A percentile compares a stretch with the other conserved stretches of the same genome.
phyloP scores from a whole-genome alignment of 2,329 filamentous ascomycete species.

The Purpureocillium takamizusanense region DNA sequence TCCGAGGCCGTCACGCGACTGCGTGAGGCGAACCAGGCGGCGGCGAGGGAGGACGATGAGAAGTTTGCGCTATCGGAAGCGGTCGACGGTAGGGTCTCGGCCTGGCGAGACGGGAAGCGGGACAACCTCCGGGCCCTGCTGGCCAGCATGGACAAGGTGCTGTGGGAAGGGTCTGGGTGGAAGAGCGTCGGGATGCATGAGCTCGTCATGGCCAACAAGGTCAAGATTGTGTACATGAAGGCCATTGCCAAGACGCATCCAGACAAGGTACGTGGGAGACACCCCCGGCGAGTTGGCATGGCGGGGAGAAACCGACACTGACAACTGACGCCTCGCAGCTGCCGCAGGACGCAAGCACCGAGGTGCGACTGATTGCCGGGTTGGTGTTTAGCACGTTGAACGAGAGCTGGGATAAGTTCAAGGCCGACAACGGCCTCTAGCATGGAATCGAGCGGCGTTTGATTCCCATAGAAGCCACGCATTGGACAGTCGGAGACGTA shows the following conservation, averaged over 20 bases:
- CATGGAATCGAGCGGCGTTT: background rate
- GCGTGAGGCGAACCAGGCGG: constrained; percentile 74
- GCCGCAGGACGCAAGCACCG: constrained; percentile 54
- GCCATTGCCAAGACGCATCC: constrained; percentile 97
- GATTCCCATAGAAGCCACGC: too few relatives aligned
- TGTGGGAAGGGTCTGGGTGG: constrained; percentile 92
- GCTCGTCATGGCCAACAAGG: constrained; percentile 83
- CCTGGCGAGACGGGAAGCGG: constrained; percentile 85
- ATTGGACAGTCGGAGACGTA: too few relatives aligned
- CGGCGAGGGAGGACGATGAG: constrained; percentile 82
- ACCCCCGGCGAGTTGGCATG: too few relatives aligned
- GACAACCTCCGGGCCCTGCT: constrained; percentile 87
- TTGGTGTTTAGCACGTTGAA: constrained; percentile 61
- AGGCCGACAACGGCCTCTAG: constrained; percentile 56
- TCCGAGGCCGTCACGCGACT: constrained; percentile 75
- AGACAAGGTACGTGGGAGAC: constrained; percentile 67
- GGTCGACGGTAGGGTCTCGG: constrained; percentile 68
- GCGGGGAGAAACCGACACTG: too few relatives aligned
- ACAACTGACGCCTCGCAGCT: constrained; percentile 34
- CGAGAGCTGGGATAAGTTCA: constrained; percentile 67
- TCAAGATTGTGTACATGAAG: constrained; percentile 98
- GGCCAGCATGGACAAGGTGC: constrained; percentile 75
- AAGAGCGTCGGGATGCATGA: constrained; percentile 95
- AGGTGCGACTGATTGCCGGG: constrained; percentile 56
- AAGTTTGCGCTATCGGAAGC: constrained; percentile 82